Evolutionary conservation across 805 yeast genomes (phyloP).

Genomic region (Schwanniomyces polymorphus): DNA sequence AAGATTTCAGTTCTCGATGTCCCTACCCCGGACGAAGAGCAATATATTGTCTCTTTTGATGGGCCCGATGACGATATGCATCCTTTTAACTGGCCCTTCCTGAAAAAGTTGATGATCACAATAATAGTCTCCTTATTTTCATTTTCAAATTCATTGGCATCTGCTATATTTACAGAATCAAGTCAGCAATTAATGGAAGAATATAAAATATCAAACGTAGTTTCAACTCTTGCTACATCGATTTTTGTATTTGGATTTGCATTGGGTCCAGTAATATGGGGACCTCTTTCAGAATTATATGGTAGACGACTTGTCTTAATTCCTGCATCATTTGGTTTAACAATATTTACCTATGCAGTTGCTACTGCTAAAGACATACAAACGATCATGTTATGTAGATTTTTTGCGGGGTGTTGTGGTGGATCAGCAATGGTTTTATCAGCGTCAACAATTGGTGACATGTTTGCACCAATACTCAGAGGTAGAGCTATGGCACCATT

Average conservation of each 20-base stretch:
- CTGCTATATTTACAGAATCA: conserved; percentile 71
- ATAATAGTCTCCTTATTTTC: conserved; percentile 46
- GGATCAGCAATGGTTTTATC: conserved; percentile 79
- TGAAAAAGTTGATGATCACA: conserved; percentile 19
- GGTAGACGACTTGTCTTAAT: conserved; percentile 70
- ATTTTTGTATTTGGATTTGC: conserved; percentile 83
- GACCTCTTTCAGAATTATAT: conserved; percentile 75
- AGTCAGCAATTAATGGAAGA: conserved; percentile 43
- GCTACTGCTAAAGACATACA: conserved; percentile 76
- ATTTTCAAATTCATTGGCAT: conserved; percentile 41
- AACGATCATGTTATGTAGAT: conserved; percentile 70
- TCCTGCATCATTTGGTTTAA: conserved; percentile 38
- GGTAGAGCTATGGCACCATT: conserved; percentile 74
- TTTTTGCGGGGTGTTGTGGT: conserved; percentile 73
- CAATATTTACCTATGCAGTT: conserved; percentile 50
- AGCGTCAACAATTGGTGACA: conserved; percentile 80
- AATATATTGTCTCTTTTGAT: conserved; percentile 10
- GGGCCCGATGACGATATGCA: conserved; percentile 18
- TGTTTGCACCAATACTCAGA: conserved; percentile 60
- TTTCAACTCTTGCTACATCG: conserved; percentile 71
- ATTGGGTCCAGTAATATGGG: conserved; percentile 85
- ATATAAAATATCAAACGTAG: conserved; percentile 60
- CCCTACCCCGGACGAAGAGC: neutral
- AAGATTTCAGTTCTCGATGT: neutral
- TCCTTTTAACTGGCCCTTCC: conserved; percentile 35